A percentile compares a stretch with the other conserved stretches of the same genome.
phyloP scores from a whole-genome alignment of 768 basidiomycete species.

The Grammothele lineata region DNA sequence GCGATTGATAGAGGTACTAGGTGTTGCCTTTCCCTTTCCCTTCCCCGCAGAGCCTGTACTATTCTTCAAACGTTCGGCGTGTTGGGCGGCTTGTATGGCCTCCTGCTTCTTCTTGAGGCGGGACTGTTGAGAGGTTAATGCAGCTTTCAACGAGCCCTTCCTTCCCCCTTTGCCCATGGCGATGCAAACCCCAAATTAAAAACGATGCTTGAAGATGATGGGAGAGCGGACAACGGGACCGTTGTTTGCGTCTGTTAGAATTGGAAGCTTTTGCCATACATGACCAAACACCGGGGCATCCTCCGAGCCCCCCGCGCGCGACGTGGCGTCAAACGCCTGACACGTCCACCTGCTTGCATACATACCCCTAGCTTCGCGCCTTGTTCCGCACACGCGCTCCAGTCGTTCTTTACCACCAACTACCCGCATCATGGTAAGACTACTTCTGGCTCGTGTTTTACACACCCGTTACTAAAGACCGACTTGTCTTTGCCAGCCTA shows the following conservation, averaged over 20 bases:
- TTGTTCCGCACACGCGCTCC: slow-evolving; percentile 26
- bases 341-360: slow-evolving; percentile 5
- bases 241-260: slow-evolving; percentile 19
- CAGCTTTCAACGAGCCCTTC: slow-evolving; percentile 55
- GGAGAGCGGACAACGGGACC: background rate
- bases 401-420: background rate
- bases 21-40: slow-evolving; percentile 33
- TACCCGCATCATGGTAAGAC: background rate
- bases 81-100: slow-evolving; percentile 43
- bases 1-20: slow-evolving; percentile 22
- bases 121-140: slow-evolving; percentile 66
- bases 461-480: background rate
- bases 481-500: slow-evolving; percentile 48
- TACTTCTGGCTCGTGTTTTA: background rate
- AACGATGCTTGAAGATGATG: no score
- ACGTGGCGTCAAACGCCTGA: slow-evolving; percentile 8
- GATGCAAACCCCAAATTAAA: no score
- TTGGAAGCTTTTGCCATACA: slow-evolving; percentile 22
- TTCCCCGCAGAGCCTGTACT: slow-evolving; percentile 27
- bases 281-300: slow-evolving; percentile 11
- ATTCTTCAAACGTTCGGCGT: slow-evolving; percentile 36
- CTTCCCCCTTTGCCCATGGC: slow-evolving; percentile 33
- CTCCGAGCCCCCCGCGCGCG: background rate
- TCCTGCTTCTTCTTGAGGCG: slow-evolving; percentile 61
- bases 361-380: slow-evolving; percentile 10